phyloP scores from a whole-genome alignment of 148 eudicot species.

The Pharnaceum exiguum region DNA sequence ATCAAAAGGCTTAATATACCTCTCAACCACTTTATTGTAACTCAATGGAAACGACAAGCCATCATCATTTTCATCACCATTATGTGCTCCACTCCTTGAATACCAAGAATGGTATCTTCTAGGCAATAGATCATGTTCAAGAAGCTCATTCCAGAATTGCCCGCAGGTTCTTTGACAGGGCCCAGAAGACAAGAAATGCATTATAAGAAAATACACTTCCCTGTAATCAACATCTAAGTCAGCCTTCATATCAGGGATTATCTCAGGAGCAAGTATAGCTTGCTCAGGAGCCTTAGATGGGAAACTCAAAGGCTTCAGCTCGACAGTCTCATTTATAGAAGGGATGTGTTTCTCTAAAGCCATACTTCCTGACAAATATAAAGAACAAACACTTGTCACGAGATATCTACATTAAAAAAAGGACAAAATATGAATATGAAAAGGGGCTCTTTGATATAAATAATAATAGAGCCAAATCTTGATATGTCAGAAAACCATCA shows the following conservation, averaged over 20 bases:
- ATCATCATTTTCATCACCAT: constrained; percentile 90
- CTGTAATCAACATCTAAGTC: constrained; percentile 71
- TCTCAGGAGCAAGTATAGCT: constrained; percentile 32
- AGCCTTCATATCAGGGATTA: constrained; percentile 35
- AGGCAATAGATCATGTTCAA: constrained; percentile 91
- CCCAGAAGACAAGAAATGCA: constrained; percentile 95
- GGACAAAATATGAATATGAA: not conserved
- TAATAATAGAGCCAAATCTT: not conserved
- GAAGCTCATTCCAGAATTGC: constrained; percentile 99
- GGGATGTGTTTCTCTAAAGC: constrained; percentile 70
- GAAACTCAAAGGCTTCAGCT: constrained; percentile 60
- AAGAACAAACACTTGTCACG: constrained; percentile 9
- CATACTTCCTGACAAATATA: constrained; percentile 49
- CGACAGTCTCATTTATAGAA: constrained; percentile 37
- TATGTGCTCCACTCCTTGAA: constrained; percentile 67
- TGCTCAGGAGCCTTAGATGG: constrained; percentile 49
- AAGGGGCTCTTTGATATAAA: not conserved
- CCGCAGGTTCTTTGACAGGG: constrained; percentile 97
- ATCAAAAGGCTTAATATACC: constrained; percentile 45
- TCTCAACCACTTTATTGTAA: constrained; percentile 76
- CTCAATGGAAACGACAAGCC: constrained; percentile 85
- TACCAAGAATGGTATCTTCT: constrained; percentile 99
- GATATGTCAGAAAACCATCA: too few relatives aligned
- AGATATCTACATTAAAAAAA: not conserved
- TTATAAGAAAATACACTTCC: constrained; percentile 88